A percentile compares a stretch with the other conserved stretches of the same genome.
Evolutionary conservation across 2,329 filamentous ascomycete species (phyloP).

Genomic region (Nigrospora sphaerica): DNA sequence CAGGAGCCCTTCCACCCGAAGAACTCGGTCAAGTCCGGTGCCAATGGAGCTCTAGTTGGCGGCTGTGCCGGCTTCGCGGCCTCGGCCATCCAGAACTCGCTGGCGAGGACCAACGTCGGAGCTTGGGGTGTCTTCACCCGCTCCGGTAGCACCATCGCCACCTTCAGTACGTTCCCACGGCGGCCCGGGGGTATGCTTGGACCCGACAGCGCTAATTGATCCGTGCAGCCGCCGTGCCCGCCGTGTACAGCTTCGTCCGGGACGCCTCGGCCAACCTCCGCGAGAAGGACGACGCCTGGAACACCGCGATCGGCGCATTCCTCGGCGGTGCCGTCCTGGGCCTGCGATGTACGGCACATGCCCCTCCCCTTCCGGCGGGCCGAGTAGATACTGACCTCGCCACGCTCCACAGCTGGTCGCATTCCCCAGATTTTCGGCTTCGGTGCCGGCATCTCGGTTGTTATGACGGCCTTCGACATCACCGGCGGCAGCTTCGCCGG

Average conservation of each 20-base stretch:
- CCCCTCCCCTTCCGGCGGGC: background rate
- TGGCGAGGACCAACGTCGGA: slow-evolving; percentile 76
- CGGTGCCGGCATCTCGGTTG: slow-evolving; percentile 46
- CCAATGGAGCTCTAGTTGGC: slow-evolving; percentile 58
- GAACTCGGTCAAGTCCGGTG: slow-evolving; percentile 64
- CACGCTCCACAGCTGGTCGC: slow-evolving; percentile 40
- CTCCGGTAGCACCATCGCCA: slow-evolving; percentile 65
- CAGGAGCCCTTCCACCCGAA: slow-evolving; percentile 58
- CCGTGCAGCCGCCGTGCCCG: slow-evolving; percentile 59
- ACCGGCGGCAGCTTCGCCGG: slow-evolving; percentile 52
- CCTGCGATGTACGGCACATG: slow-evolving; percentile 54
- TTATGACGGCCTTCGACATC: slow-evolving; percentile 54
- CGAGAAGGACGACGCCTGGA: slow-evolving; percentile 73
- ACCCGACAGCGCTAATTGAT: slow-evolving; percentile 9
- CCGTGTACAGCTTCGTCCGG: slow-evolving; percentile 70
- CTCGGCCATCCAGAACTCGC: slow-evolving; percentile 78
- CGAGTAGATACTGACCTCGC: no score
- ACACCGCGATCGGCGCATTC: slow-evolving; percentile 70
- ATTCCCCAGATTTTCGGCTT: slow-evolving; percentile 58
- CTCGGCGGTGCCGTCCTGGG: slow-evolving; percentile 67
- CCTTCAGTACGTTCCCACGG: slow-evolving; percentile 34
- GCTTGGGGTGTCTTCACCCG: slow-evolving; percentile 73
- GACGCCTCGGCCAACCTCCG: slow-evolving; percentile 77
- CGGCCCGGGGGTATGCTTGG: background rate
- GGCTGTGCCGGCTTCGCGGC: slow-evolving; percentile 63